These are phyloP conservation scores for Effrenium voratum DNA, from an alignment of 73 alveolate species.

Conservation along the genomic window DNA sequence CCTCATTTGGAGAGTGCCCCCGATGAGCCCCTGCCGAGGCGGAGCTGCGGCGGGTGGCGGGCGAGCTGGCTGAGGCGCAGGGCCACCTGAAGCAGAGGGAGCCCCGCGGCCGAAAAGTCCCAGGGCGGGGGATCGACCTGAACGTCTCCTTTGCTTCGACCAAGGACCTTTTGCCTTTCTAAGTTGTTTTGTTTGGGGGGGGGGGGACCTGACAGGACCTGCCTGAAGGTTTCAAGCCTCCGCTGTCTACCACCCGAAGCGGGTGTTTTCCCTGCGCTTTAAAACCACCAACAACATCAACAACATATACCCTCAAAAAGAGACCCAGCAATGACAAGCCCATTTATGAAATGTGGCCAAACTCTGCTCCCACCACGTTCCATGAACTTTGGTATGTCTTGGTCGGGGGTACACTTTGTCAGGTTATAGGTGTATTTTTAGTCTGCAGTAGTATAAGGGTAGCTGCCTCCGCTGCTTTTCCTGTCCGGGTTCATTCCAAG, in stretches of 20 bases:
- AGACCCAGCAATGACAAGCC: no score
- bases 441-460: no score
- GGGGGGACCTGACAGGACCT: background rate
- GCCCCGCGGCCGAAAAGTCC: background rate
- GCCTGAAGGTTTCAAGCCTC: background rate
- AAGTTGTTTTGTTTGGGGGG: background rate
- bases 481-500: no score
- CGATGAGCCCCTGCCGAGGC: conserved; percentile 13
- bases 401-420: no score
- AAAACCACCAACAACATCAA: no score
- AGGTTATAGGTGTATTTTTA: no score
- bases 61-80: conserved; percentile 66
- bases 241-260: background rate
- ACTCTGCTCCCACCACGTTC: no score
- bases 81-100: conserved; percentile 73
- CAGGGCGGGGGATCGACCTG: background rate
- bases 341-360: no score
- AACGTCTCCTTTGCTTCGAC: background rate
- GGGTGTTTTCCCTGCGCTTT: background rate
- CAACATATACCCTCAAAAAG: no score
- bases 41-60: background rate
- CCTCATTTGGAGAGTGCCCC: conserved; percentile 46
- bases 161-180: background rate
- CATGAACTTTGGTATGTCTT: no score
- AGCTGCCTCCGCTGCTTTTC: no score